phyloP scores from a whole-genome alignment of 768 basidiomycete genomes.

The Lactarius psammicola region DNA sequence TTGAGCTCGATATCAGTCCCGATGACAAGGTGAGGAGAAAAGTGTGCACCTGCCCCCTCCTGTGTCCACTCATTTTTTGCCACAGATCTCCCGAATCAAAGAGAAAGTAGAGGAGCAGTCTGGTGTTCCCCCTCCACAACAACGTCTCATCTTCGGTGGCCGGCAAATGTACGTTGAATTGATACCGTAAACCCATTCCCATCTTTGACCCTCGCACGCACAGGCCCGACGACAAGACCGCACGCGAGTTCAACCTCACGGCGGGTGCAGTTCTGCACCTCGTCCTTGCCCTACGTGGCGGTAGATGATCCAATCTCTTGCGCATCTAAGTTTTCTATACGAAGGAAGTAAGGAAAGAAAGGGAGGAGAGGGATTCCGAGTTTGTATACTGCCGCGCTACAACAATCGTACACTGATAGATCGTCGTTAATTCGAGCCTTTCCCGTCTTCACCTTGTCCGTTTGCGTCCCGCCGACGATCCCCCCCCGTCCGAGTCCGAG shows the following conservation, averaged over 20 bases:
- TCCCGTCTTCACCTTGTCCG: background rate
- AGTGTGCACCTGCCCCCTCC: background rate
- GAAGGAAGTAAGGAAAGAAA: conserved; percentile 17
- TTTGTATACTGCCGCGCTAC: background rate
- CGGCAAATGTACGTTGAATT: conserved; percentile 76
- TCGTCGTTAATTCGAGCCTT: conserved; percentile 15
- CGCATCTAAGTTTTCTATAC: conserved; percentile 9
- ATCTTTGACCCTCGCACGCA: background rate
- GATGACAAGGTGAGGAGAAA: conserved; percentile 68
- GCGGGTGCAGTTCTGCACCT: conserved; percentile 90
- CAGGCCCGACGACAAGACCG: conserved; percentile 91
- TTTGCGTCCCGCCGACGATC: background rate
- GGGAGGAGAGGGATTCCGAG: background rate
- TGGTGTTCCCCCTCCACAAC: conserved; percentile 94
- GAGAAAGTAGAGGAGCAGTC: conserved; percentile 98
- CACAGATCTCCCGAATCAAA: conserved; percentile 88
- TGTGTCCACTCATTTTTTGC: background rate
- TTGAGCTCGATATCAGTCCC: conserved; percentile 92
- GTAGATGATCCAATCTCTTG: conserved; percentile 43
- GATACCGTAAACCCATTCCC: background rate
- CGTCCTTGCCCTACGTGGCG: conserved; percentile 93
- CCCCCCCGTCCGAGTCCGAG: background rate
- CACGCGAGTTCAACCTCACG: conserved; percentile 75
- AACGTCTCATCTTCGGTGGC: conserved; percentile 89
- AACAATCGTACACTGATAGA: conserved; percentile 25